phyloP scores from a whole-genome alignment of 768 basidiomycete species.

The Tricholoma hemisulphureum region DNA sequence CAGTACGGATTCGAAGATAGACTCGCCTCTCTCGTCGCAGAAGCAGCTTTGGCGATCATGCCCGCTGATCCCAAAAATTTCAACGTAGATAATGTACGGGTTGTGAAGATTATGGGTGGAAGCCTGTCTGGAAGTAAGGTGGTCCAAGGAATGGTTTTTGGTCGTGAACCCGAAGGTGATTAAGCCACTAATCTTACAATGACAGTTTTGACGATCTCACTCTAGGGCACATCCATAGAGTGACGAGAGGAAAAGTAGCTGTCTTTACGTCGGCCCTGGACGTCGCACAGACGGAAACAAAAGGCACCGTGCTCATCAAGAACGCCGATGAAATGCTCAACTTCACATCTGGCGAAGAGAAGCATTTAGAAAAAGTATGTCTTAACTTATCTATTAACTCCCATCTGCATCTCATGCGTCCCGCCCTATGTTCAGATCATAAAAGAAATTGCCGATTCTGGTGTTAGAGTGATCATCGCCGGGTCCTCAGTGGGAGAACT shows the following conservation, averaged over 20 bases:
- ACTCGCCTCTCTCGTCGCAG: conserved; percentile 81
- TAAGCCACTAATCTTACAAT: not conserved
- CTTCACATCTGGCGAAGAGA: conserved; percentile 94
- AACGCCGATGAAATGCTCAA: conserved; percentile 96
- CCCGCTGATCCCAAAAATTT: conserved; percentile 84
- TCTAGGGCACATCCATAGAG: conserved; percentile 79
- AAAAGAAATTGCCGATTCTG: conserved; percentile 95
- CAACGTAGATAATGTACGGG: conserved; percentile 97
- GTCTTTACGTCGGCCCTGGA: conserved; percentile 94
- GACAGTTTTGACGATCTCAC: not conserved
- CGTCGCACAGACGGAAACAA: conserved; percentile 95
- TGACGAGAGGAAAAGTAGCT: conserved; percentile 84
- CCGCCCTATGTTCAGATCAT: conserved; percentile 66
- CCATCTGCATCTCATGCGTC: not conserved
- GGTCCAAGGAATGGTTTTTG: conserved; percentile 97
- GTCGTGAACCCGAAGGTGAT: conserved; percentile 89
- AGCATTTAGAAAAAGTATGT: conserved; percentile 85
- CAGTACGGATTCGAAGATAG: conserved; percentile 93
- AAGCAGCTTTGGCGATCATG: conserved; percentile 92
- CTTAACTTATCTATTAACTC: not conserved
- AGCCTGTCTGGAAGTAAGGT: conserved; percentile 82
- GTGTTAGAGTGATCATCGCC: conserved; percentile 90
- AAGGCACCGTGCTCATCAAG: conserved; percentile 95
- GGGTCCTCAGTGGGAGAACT: conserved; percentile 94
- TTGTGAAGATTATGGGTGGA: conserved; percentile 98